Evolutionary conservation across 495 filamentous ascomycete species (phyloP), one percentile per base, ranked within the genome.

Genomic region (Podospora appendiculata): DNA sequence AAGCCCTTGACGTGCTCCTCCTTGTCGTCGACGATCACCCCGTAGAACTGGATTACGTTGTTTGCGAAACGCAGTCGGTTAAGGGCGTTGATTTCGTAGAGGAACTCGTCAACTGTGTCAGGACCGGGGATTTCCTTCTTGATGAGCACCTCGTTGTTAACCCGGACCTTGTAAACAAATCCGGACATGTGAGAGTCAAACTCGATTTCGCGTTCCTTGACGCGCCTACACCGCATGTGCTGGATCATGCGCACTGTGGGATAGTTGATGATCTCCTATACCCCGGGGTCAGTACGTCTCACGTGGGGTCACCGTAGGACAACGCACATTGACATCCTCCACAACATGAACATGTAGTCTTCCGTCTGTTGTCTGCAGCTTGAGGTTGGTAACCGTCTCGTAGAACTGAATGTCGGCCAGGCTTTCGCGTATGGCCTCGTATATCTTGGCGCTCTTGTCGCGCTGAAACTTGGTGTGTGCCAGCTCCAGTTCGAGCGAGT

Each of bases 81-180:
- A 16, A 98, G 80, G 10, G 94, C 93, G 69, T 97, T 97, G 59
- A 97, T 88, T 66, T 98, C 93, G 70, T 98, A 98, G 11, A 97
- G 75, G 61, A 98, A 98, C 63, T 98, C 93, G 55, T 98, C 93
- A 32, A 97, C 84, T 0, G 87, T 93, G 65, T 98, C 92, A 0
- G 93, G 94, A 1, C 94, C 90, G 2, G 93, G 93, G 45, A 98
- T 97, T 66, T 98, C 93, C 62, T 98, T 98, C 68, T 98, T 98
- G 70, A 98, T 95, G 63, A 85, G 88, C 13, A 80, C 72, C 44
- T 79, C 70, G 38, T 80, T 84, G 51, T 77, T 69, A 32, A 89
- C 78, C 8, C 70, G 76, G 42, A 98, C 90, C 70, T 92, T 95
- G 76, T 98, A 98, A 34, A 98, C 93, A 65, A 97, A 98, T 0